A percentile compares a stretch with the other conserved stretches of the same genome.
Conservation (phyloP, 305 asterid species). For the Fraxinus velutina region DNA sequence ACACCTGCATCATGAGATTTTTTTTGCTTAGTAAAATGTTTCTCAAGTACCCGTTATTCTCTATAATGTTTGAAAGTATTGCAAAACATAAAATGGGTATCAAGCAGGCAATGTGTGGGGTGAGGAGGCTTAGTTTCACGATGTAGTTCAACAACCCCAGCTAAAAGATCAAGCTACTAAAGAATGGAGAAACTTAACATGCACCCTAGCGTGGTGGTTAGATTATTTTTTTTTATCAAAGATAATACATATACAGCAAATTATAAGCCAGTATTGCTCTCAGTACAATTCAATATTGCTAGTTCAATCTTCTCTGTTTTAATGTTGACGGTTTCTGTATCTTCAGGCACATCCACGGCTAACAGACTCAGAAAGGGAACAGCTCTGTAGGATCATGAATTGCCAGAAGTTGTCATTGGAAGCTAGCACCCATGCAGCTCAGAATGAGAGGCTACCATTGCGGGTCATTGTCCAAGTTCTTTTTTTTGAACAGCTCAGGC, state of each 20-base stretch:
- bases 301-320: not conserved
- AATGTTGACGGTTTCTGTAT: not conserved
- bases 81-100: not conserved
- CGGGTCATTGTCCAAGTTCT: constrained; percentile 50
- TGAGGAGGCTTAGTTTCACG: not conserved
- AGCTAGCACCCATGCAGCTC: constrained; percentile 56
- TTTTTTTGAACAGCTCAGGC: constrained; percentile 57
- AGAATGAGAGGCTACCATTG: constrained; percentile 57
- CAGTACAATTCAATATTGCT: not conserved
- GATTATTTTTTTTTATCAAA: not conserved
- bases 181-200: not conserved
- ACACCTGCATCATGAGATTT: not conserved
- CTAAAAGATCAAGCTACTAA: not conserved
- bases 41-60: not conserved
- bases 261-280: not conserved
- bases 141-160: not conserved
- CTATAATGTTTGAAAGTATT: not conserved
- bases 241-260: not conserved
- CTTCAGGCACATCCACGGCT: constrained; percentile 52
- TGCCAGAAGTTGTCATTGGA: constrained; percentile 58
- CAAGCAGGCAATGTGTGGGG: not conserved
- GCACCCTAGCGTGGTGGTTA: not conserved
- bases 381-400: constrained; percentile 50
- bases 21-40: not conserved
- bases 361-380: constrained; percentile 49